Evolutionary conservation across 345 rosid genomes (phyloP).

Genomic region (Gossypium rotundifolium): DNA sequence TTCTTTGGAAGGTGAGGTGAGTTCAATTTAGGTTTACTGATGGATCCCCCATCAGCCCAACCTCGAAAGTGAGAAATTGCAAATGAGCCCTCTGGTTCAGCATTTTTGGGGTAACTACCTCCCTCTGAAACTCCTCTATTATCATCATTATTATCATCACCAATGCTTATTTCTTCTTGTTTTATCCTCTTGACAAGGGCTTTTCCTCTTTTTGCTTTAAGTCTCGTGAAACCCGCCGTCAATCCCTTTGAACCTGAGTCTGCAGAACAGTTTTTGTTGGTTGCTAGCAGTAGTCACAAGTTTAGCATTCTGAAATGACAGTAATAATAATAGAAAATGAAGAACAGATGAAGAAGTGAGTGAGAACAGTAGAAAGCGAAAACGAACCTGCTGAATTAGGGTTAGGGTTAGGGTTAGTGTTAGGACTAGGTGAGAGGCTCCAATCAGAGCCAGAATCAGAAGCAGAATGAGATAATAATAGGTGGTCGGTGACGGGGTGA

Average conservation of each 20-base stretch:
- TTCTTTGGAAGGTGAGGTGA: slow-evolving; percentile 23
- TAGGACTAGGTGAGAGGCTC: background rate
- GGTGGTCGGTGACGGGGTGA: background rate
- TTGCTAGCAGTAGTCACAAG: background rate
- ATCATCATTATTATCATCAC: slow-evolving; percentile 8
- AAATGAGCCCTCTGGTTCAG: slow-evolving; percentile 22
- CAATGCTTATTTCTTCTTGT: slow-evolving; percentile 14
- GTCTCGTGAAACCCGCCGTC: slow-evolving; percentile 39
- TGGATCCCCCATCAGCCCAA: slow-evolving; percentile 42
- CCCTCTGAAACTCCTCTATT: background rate
- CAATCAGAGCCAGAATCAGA: background rate
- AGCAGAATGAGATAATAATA: background rate
- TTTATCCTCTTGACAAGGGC: slow-evolving; percentile 46
- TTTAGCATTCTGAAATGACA: background rate
- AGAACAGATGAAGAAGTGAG: background rate
- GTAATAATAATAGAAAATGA: background rate
- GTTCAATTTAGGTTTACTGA: slow-evolving; percentile 15
- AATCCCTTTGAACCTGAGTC: slow-evolving; percentile 13
- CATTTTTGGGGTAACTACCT: slow-evolving; percentile 11
- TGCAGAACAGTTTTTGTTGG: slow-evolving; percentile 10
- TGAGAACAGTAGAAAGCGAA: background rate
- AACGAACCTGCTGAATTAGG: background rate
- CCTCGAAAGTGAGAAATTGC: slow-evolving; percentile 40
- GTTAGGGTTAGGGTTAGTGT: too few relatives aligned
- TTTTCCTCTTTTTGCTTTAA: slow-evolving; percentile 57